Evolutionary conservation across 2,329 filamentous ascomycete species (phyloP).

Genomic region (Alternaria postmessia): DNA sequence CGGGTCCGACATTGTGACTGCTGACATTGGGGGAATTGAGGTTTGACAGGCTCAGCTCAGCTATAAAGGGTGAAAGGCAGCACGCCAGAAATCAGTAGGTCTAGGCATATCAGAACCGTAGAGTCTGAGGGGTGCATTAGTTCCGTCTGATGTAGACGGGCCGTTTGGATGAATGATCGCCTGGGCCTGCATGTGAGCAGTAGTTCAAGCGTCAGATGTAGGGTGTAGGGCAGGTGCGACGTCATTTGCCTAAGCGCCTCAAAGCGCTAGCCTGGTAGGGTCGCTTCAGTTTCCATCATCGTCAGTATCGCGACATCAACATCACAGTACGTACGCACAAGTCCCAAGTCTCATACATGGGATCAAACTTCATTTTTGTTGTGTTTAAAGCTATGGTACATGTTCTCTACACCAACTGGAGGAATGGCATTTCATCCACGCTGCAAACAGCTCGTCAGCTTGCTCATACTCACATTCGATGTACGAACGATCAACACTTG

Average conservation of each 20-base stretch:
- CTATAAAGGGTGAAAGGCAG: conserved; percentile 15
- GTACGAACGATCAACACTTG: background rate
- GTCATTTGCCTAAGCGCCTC: conserved; percentile 18
- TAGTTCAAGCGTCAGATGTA: conserved; percentile 20
- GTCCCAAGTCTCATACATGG: background rate
- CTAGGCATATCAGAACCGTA: conserved; percentile 10
- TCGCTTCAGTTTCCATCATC: background rate
- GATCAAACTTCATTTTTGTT: background rate
- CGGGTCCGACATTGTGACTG: conserved; percentile 10
- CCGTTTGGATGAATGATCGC: conserved; percentile 27
- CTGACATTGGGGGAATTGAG: conserved; percentile 4
- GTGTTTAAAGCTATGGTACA: background rate
- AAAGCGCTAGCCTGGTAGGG: background rate
- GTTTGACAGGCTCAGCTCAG: conserved; percentile 14
- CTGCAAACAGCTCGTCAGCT: background rate
- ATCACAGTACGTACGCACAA: background rate
- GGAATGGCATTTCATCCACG: background rate
- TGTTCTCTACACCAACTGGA: background rate
- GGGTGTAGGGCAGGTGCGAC: conserved; percentile 12
- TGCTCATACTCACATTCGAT: background rate
- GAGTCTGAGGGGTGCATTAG: conserved; percentile 31
- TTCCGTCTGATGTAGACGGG: conserved; percentile 24
- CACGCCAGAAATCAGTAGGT: background rate
- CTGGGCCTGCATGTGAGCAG: conserved; percentile 25
- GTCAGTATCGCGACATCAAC: background rate